Conservation (phyloP, 176 grass and related monocot genomes). For the Lolium multiflorum region DNA sequence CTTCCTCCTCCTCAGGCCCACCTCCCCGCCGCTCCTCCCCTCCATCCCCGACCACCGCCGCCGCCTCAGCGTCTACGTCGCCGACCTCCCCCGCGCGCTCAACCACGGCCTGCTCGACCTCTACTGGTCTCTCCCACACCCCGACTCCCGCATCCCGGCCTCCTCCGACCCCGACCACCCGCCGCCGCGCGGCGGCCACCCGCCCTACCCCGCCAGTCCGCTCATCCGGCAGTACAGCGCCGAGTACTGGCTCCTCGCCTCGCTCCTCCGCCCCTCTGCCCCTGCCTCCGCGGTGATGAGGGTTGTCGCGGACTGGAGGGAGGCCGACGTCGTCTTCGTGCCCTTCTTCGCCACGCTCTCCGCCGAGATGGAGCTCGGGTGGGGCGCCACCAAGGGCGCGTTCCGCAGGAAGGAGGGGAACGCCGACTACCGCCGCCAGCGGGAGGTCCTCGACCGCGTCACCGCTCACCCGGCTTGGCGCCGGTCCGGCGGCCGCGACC, state of each 20-base stretch:
- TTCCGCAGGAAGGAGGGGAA: slow-evolving; percentile 78
- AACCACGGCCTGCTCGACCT: slow-evolving; percentile 86
- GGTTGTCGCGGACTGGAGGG: slow-evolving; percentile 64
- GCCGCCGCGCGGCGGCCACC: background rate
- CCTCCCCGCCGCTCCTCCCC: background rate
- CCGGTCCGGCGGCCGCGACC: slow-evolving; percentile 76
- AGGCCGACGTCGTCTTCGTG: slow-evolving; percentile 85
- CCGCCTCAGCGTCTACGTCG: slow-evolving; percentile 75
- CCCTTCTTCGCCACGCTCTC: slow-evolving; percentile 93
- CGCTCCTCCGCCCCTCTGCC: slow-evolving; percentile 44
- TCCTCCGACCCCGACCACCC: slow-evolving; percentile 54
- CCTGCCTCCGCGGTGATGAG: slow-evolving; percentile 31
- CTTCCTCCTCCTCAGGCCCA: slow-evolving; percentile 42
- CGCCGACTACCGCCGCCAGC: slow-evolving; percentile 72
- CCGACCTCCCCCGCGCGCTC: slow-evolving; percentile 75
- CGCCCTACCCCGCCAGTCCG: slow-evolving; percentile 68
- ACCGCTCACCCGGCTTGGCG: slow-evolving; percentile 67
- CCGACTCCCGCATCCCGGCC: slow-evolving; percentile 82
- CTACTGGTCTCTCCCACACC: slow-evolving; percentile 71
- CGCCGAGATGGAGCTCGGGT: slow-evolving; percentile 93
- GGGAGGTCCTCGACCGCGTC: slow-evolving; percentile 78
- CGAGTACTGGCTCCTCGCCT: slow-evolving; percentile 90
- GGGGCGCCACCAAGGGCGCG: slow-evolving; percentile 72
- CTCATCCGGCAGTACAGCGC: slow-evolving; percentile 90
- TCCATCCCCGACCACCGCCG: background rate